Evolutionary conservation across 805 yeast species (phyloP), one percentile per base, ranked within the genome.

Genomic region (Saturnispora sanitii): DNA sequence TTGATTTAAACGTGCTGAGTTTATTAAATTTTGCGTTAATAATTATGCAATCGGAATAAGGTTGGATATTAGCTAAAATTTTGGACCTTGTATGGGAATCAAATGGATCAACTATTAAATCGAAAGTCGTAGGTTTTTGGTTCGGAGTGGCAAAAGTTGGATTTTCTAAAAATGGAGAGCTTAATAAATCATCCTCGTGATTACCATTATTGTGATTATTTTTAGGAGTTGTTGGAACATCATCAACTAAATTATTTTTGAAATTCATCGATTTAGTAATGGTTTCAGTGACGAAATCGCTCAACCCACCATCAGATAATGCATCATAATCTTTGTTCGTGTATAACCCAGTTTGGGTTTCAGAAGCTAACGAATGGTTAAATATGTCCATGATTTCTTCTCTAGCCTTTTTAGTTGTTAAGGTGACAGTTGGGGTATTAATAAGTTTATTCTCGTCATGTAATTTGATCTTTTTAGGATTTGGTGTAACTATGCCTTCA

Each of bases 301-400:
- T 59, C 16, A 58, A 36, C 0, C 56, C 44, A 29, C 49, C 52
- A 17, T 46, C 50, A 13, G 40, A 33, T 11, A 47, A 42, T 2
- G 41, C 49, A 20, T 46, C 47, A 37, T 39, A 39, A 20, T 39
- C 37, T 16, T 39, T 39, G 11, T 39, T 19, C 6, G n/a, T 20
- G 27, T 11, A 39, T 15, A 12, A 6, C 19, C 27, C 37, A 9
- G n/a, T n/a, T n/a, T 33, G 30, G 7, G 21, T 16, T 15, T 39
- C 42, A 4, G 42, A 33, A 4, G 23, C 25, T 28, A 35, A 13
- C 6, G 75, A 74, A 37, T 71, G 75, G 52, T 80, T 83, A 55
- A 85, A 82, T 86, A 86, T 82, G 13, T 74, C 70, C 46, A 72
- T 65, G 0, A 86, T 79, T 49, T 85, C 95, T 41, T 75, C 73